phyloP scores from a whole-genome alignment of 2,329 filamentous ascomycete species.

The Apiospora phragmitis region DNA sequence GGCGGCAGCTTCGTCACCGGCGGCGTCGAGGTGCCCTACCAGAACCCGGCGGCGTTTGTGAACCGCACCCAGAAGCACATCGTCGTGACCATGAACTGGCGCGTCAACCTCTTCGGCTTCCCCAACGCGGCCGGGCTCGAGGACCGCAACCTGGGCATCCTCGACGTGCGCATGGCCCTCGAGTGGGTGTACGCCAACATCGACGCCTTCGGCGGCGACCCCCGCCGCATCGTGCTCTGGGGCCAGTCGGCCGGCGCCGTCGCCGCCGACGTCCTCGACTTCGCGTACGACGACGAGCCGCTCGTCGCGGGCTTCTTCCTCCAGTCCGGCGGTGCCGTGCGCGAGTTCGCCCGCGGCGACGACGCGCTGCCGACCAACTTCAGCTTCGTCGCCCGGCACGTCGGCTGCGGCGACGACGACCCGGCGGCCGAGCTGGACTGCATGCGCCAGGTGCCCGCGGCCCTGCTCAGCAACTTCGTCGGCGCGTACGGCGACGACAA shows the following conservation, averaged over 20 bases:
- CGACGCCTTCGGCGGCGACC: conserved; percentile 34
- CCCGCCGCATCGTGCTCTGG: conserved; percentile 17
- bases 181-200: conserved; percentile 39
- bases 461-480: conserved; percentile 19
- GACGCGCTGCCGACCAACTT: conserved; percentile 32
- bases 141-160: conserved; percentile 32
- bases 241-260: conserved; percentile 17
- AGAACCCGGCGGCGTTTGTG: conserved; percentile 40
- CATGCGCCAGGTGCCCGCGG: conserved; percentile 36
- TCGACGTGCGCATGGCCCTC: conserved; percentile 36
- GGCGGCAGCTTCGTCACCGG: conserved; percentile 15
- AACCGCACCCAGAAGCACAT: conserved; percentile 24
- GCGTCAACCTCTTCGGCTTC: conserved; percentile 39
- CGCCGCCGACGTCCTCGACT: conserved; percentile 26
- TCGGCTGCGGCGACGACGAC: conserved; percentile 32
- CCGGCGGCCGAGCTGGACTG: conserved; percentile 33
- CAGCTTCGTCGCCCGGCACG: conserved; percentile 33
- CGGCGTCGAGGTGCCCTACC: conserved; percentile 33
- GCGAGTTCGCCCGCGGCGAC: conserved; percentile 14
- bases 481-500: conserved; percentile 19
- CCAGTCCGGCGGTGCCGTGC: conserved; percentile 37
- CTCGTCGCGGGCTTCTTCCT: conserved; percentile 43
- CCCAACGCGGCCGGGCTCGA: conserved; percentile 31
- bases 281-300: conserved; percentile 46
- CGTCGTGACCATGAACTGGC: conserved; percentile 37